Base-by-base conservation (phyloP, 352 stramenopile species). In the Phytophthora ramorum region DNA sequence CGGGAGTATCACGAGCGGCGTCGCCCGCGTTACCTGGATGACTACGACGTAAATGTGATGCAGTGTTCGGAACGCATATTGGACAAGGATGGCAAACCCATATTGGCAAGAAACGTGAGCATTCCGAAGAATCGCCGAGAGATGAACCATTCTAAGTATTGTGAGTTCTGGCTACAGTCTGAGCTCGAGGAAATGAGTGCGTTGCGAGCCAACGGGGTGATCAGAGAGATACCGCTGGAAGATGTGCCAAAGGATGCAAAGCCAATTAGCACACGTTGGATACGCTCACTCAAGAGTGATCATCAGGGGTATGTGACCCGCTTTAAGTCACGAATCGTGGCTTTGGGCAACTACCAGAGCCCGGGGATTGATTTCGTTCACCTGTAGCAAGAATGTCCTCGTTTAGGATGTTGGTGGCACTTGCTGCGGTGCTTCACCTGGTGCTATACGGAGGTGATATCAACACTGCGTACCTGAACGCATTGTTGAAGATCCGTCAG, bases 401-500 rank as follows among this genome's bases (percentile, higher is more conserved):
- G 7, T 69, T 69, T 35, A 10, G 53, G 16, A 17, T 60, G 19
- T 56, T 59, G 7, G 14, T 63, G 20, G 47, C 61, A 14, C 6
- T 40, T 22, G 58, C 35, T 46, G 20, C 46, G n/a, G 4, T 38
- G 13, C 35, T 65, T 22, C 19, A 58, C 1, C 32, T 70, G 2
- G 5, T 14, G 7, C 51, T 62, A n/a, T 66, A 71, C 14, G 24
- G 56, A 12, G 50, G 55, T 20, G 44, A 68, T 20, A 57, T 62
- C 4, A 62, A 62, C 20, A 62, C 55, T 4, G 63, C 63, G 1
- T 65, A 65, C n/a, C 17, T 60, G 16, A 65, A 70, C 14, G 62
- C 53, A 40, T 19, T 35, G 30, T 19, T 62, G 1, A 37, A 12
- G 1, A 71, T 71, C 6, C 55, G 46, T 14, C 43, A 71, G 20